A percentile compares a stretch with the other conserved stretches of the same genome.
Conservation (phyloP, 75 land plant genomes). For the Isoetes taiwanensis region DNA sequence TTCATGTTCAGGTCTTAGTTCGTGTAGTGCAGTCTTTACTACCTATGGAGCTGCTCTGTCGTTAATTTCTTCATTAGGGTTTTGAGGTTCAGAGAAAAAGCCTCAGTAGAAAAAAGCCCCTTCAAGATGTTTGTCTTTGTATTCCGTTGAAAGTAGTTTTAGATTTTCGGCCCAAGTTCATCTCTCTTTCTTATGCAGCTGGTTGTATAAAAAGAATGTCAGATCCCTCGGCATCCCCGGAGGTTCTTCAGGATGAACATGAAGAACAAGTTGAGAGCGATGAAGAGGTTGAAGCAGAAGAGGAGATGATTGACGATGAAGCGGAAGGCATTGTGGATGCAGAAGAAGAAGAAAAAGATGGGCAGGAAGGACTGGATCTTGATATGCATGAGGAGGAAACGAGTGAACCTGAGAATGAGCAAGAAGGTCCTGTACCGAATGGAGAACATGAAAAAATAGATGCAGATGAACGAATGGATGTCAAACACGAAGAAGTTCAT, state of each 20-base stretch:
- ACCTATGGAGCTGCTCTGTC: too few species aligned
- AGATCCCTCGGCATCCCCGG: constrained; percentile 29
- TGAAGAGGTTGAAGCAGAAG: constrained; percentile 31
- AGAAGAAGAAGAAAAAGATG: constrained; percentile 57
- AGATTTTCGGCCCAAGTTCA: too few species aligned
- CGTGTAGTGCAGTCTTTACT: too few species aligned
- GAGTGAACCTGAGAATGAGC: constrained; percentile 13
- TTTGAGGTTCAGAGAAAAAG: too few species aligned
- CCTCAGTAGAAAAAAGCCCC: too few species aligned
- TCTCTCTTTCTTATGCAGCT: too few species aligned
- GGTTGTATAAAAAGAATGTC: too few species aligned
- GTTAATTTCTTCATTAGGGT: too few species aligned
- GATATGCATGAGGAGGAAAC: constrained; percentile 54
- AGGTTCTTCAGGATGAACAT: constrained; percentile 21
- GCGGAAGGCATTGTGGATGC: constrained; percentile 54
- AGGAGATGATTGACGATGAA: constrained; percentile 50
- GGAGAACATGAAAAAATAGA: constrained; percentile 24
- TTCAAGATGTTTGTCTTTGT: too few species aligned
- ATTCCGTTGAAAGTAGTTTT: too few species aligned
- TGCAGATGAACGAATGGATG: constrained; percentile 11
- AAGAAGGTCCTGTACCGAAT: constrained; percentile 11
- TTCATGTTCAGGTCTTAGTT: too few species aligned
- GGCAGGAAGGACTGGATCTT: constrained; percentile 38
- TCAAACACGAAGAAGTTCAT: constrained; percentile 14
- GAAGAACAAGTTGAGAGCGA: too few species aligned